Evolutionary conservation across 768 basidiomycete species (phyloP), one percentile per base, ranked within the genome.

Genomic region (Russula sp.): DNA sequence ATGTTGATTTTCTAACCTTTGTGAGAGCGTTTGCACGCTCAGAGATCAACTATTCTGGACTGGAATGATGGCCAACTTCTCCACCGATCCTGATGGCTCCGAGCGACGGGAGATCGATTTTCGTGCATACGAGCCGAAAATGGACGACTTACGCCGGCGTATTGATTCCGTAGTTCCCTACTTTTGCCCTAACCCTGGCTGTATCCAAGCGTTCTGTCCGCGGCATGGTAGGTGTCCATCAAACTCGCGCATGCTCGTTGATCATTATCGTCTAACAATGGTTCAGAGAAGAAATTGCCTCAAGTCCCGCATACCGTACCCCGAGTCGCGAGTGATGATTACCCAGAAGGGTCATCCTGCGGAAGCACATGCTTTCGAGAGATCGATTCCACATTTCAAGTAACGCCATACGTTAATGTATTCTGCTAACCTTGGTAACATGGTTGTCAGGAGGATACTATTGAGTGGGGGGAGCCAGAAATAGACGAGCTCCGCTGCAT

Each of bases 131-230:
- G 68, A 58, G 59, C 68, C 51, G 43, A 43, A 42, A 45, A 47
- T 69, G 1, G 51, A 61, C 11, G 22, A 69, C 22, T 70, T 72
- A 55, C 72, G 73, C 51, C 53, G 63, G 11, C 67, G 63, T 14
- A 46, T 66, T 10, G 66, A 64, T 16, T 73, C 71, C 35, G 14
- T 68, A 3, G 54, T 68, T 22, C 64, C 66, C 1, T 49, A 61
- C 39, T 73, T 72, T 46, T 68, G 62, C 20, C 36, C 68, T 4
- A 70, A 70, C 47, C 57, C 70, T 61, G 10, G 9, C 29, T 55
- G 59, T 38, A 57, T 64, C 3, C 62, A 63, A 2, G 25, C 43
- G 16, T 13, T 45, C 38, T 62, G 59, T 32, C 58, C 53, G 4
- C 32, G 2, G 11, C 65, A 58, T 45, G 64, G 69, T 57, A 46